These are phyloP conservation scores for Alloascoidea hylecoeti DNA, from an alignment of 805 yeast genomes.

Conservation along the genomic window DNA sequence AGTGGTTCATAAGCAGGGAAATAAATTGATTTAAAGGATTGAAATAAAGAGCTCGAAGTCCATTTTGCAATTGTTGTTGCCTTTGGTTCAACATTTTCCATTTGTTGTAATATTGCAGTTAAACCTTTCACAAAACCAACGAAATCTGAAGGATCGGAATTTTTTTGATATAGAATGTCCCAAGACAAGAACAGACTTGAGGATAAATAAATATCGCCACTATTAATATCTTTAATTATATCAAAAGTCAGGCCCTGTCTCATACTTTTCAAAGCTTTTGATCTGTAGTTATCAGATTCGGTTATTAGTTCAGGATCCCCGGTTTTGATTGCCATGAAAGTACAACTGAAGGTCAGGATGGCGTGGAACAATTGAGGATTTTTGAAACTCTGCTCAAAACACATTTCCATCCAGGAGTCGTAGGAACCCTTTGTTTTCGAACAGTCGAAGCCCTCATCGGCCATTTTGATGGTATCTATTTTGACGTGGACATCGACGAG, in stretches of 20 bases:
- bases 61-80: constrained; percentile 12
- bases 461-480: background rate
- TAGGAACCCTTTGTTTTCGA: background rate
- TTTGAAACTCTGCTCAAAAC: constrained; percentile 4
- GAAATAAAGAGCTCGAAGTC: constrained; percentile 15
- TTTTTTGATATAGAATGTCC: constrained; percentile 15
- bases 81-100: constrained; percentile 7
- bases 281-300: constrained; percentile 10
- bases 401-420: background rate
- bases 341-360: constrained; percentile 12
- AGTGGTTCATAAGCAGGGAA: constrained; percentile 16
- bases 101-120: constrained; percentile 13
- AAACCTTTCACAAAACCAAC: constrained; percentile 13
- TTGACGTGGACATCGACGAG: background rate
- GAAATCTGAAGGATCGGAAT: constrained; percentile 10
- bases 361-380: constrained; percentile 12
- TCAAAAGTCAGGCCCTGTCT: constrained; percentile 9
- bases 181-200: constrained; percentile 11
- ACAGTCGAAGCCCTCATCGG: background rate
- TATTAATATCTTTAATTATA: constrained; percentile 3
- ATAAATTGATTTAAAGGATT: constrained; percentile 18
- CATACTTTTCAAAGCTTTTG: constrained; percentile 11
- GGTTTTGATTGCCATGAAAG: constrained; percentile 11
- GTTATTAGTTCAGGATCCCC: constrained; percentile 4
- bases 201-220: background rate